phyloP scores from a whole-genome alignment of 2,329 filamentous ascomycete genomes.

The Raffaelea arxii region DNA sequence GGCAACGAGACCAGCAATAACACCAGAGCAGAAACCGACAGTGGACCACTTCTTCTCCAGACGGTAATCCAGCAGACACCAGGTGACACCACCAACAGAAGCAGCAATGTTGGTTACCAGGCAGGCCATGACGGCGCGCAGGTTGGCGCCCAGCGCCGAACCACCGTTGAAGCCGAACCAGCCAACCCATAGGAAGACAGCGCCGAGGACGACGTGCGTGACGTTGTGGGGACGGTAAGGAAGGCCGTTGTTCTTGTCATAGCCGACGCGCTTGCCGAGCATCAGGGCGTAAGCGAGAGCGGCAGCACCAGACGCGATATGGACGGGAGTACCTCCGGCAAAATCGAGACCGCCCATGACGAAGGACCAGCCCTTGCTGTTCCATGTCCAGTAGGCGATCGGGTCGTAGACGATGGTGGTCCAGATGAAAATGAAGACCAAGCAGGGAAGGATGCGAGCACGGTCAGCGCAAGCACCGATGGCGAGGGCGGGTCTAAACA shows the following conservation, averaged over 20 bases:
- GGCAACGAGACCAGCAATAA: slow-evolving; percentile 77
- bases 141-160: slow-evolving; percentile 67
- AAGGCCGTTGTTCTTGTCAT: slow-evolving; percentile 50
- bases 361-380: slow-evolving; percentile 61
- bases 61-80: slow-evolving; percentile 79
- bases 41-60: slow-evolving; percentile 92
- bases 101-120: slow-evolving; percentile 84
- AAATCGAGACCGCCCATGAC: slow-evolving; percentile 63
- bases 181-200: slow-evolving; percentile 77
- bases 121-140: slow-evolving; percentile 82
- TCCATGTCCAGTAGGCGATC: slow-evolving; percentile 72
- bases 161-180: slow-evolving; percentile 98
- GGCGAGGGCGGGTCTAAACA: slow-evolving; percentile 41
- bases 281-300: slow-evolving; percentile 66
- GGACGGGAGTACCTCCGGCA: slow-evolving; percentile 65
- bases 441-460: slow-evolving; percentile 49
- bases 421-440: slow-evolving; percentile 63
- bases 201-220: slow-evolving; percentile 63
- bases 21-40: slow-evolving; percentile 86
- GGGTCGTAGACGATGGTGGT: slow-evolving; percentile 63
- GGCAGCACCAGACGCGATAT: slow-evolving; percentile 62
- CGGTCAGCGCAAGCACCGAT: slow-evolving; percentile 53
- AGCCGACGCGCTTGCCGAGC: slow-evolving; percentile 58
- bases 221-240: slow-evolving; percentile 66
- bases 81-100: slow-evolving; percentile 69